A percentile compares a stretch with the other conserved stretches of the same genome.
Evolutionary conservation across 306 rosid genomes (phyloP).

Genomic region (Hippophae gyantsensis): DNA sequence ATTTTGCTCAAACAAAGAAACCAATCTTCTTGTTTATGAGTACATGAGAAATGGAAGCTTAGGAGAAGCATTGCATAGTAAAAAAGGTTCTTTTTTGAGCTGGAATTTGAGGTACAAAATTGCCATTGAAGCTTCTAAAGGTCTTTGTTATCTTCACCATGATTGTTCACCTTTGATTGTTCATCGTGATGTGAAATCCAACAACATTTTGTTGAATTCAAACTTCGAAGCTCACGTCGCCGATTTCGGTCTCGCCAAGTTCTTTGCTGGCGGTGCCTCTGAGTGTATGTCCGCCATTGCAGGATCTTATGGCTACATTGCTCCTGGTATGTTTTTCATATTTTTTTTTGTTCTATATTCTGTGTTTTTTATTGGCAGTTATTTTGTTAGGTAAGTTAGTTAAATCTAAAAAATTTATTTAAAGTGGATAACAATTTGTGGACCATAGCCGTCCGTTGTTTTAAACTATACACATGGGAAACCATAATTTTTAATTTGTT

Average conservation of each 20-base stretch:
- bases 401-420: neutral
- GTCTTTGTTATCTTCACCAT: slow-evolving; percentile 82
- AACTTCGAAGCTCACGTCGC: slow-evolving; percentile 83
- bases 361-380: neutral
- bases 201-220: slow-evolving; percentile 70
- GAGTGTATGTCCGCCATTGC: slow-evolving; percentile 86
- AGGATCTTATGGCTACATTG: slow-evolving; percentile 90
- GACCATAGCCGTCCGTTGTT: neutral
- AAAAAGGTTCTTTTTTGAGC: slow-evolving; percentile 41
- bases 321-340: slow-evolving; percentile 53
- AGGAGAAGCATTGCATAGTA: slow-evolving; percentile 70
- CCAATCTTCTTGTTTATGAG: slow-evolving; percentile 70
- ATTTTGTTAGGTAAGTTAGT: slow-evolving; percentile 31
- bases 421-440: neutral
- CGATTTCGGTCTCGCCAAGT: slow-evolving; percentile 84
- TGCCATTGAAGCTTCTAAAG: slow-evolving; percentile 70
- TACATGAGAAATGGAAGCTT: slow-evolving; percentile 86
- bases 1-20: slow-evolving; percentile 67
- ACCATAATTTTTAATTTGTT: no score
- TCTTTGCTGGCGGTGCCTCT: slow-evolving; percentile 61
- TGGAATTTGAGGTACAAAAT: slow-evolving; percentile 77
- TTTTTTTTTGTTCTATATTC: neutral
- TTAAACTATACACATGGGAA: no score
- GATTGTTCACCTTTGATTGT: slow-evolving; percentile 76
- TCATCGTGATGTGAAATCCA: slow-evolving; percentile 79